Conservation (phyloP, 2,329 filamentous ascomycete species). For the Ceratocystis alfenasii region DNA sequence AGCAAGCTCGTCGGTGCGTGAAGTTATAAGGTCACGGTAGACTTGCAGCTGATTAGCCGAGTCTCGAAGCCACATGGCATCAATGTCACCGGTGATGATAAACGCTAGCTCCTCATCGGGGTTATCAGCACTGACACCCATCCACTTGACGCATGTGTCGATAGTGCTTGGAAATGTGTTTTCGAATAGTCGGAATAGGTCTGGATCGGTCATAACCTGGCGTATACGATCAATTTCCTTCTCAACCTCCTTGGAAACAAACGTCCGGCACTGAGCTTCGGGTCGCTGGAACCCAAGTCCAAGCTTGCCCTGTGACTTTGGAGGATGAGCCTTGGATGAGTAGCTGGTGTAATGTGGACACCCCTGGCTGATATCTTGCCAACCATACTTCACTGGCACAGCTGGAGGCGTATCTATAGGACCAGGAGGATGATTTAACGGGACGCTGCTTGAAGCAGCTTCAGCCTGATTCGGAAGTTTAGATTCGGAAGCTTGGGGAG, state of each 20-base stretch:
- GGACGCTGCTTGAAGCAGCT: neutral
- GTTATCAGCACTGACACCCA: constrained; percentile 45
- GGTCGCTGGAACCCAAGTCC: constrained; percentile 73
- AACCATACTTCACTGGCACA: constrained; percentile 12
- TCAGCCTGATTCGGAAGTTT: neutral
- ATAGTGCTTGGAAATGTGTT: constrained; percentile 76
- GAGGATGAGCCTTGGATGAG: constrained; percentile 39
- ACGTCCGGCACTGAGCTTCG: constrained; percentile 62
- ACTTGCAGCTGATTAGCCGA: constrained; percentile 66
- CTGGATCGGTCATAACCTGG: constrained; percentile 37
- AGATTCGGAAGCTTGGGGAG: neutral
- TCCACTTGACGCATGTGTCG: constrained; percentile 72
- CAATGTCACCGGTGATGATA: constrained; percentile 73
- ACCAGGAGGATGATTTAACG: neutral
- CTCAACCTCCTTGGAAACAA: constrained; percentile 22
- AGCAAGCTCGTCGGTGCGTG: constrained; percentile 44
- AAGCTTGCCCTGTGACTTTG: constrained; percentile 65
- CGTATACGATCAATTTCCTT: constrained; percentile 28
- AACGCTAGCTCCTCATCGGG: constrained; percentile 55
- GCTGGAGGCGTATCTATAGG: neutral
- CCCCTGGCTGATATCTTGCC: neutral
- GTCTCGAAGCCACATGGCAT: constrained; percentile 80
- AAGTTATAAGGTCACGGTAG: constrained; percentile 46
- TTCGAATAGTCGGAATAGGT: constrained; percentile 68
- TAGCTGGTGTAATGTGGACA: constrained; percentile 22